These are phyloP conservation scores for Sophora flavescens DNA, from an alignment of 306 rosid genomes.

Conservation along the genomic window DNA sequence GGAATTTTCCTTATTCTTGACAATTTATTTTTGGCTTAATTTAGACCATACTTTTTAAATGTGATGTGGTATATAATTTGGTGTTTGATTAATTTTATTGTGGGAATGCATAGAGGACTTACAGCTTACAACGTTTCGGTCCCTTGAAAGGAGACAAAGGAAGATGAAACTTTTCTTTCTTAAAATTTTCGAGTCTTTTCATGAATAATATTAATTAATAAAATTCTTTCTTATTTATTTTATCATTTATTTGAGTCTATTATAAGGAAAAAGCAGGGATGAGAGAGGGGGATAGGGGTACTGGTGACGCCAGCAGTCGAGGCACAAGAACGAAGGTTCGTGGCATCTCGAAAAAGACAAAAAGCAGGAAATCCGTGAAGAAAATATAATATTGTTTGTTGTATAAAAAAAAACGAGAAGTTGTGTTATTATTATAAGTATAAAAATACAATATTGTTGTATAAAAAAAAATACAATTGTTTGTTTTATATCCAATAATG, in stretches of 20 bases:
- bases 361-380: slow-evolving; percentile 46
- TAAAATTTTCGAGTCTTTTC: slow-evolving; percentile 23
- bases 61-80: slow-evolving; percentile 6
- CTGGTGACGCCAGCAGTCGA: slow-evolving; percentile 41
- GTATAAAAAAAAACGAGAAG: neutral
- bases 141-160: slow-evolving; percentile 39
- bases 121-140: slow-evolving; percentile 1
- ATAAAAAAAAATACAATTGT: too few relatives aligned
- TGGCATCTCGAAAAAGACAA: slow-evolving; percentile 41
- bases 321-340: neutral
- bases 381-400: too few relatives aligned
- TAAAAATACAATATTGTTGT: too few relatives aligned
- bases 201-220: neutral
- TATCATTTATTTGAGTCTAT: neutral
- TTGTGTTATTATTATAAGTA: neutral
- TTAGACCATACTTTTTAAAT: neutral
- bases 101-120: slow-evolving; percentile 7
- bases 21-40: neutral
- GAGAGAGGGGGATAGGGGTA: neutral
- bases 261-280: neutral
- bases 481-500: too few relatives aligned
- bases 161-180: slow-evolving; percentile 9
- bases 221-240: neutral
- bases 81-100: slow-evolving; percentile 2
- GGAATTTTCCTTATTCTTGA: neutral